Base-by-base conservation (phyloP, 106 monocot genomes). In the Acorus gramineus region DNA sequence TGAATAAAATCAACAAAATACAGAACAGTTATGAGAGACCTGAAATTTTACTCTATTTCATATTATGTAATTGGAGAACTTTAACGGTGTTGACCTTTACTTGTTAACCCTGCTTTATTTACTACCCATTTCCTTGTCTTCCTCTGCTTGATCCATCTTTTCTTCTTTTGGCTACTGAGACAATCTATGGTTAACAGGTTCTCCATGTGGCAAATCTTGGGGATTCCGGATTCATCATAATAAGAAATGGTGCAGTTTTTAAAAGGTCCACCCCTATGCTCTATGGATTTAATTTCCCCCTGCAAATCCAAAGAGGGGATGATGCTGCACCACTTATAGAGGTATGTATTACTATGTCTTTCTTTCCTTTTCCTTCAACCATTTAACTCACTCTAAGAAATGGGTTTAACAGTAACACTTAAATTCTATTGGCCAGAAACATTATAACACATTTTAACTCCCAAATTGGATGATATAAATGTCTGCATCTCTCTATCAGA, bases 261-360 rank as follows among this genome's bases (percentile, higher is more conserved):
- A 79, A 49, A 13, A 87, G 53, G 69, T 96, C 96, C 13, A 83
- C 74, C 9, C 85, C 96, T 2, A 96, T 96, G 96, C 74, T 91
- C 44, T 91, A 91, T 66, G 96, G 91, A 9, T 96, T 96, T 73
- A 96, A 96, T 63, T 96, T 96, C 44, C 96, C 96, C 0, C 68
- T 91, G 61, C 96, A 96, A 63, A 96, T 96, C 63, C 79, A 82
- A 75, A 80, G 70, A 48, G 91, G 96, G 0, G 91, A 96, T 48
- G 80, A 96, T 61, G 85, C 91, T 12, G 85, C 81, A 14, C 82
- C 69, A 75, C 46, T 79, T 47, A 62, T 88, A 44, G 74, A 96
- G 82, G 96, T 91, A 69, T 51, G 96, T 91, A 69, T 51, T 28
- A 61, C 46, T 2, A n/a, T n/a, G 11, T 61, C 13, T 57, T 47